A percentile compares a stretch with the other conserved stretches of the same genome.
Evolutionary conservation across 192 early-diverging fungal genomes (phyloP).

Genomic region (Coemansia sp.): DNA sequence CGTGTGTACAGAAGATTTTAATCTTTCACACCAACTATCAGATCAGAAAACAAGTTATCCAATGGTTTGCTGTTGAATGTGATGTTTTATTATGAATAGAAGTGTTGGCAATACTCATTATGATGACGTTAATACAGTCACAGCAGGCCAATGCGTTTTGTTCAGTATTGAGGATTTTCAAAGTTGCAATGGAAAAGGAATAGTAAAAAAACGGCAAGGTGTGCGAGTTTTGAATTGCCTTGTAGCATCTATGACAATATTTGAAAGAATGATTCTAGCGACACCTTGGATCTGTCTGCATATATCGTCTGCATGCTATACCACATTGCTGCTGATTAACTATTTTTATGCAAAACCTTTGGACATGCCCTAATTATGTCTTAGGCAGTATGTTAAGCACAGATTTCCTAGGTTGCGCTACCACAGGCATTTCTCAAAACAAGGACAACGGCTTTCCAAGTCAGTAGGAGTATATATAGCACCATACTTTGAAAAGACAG

Average conservation of each 20-base stretch:
- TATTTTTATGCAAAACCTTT: background rate
- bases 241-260: too few relatives aligned
- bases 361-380: background rate
- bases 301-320: background rate
- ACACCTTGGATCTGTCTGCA: background rate
- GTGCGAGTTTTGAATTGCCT: too few relatives aligned
- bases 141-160: background rate
- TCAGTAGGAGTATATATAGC: background rate
- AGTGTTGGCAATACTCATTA: background rate
- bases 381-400: background rate
- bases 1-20: constrained; percentile 40
- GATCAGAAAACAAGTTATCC: constrained; percentile 30
- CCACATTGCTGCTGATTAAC: background rate
- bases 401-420: background rate
- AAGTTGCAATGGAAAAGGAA: too few relatives aligned
- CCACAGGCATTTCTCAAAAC: background rate
- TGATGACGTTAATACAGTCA: background rate
- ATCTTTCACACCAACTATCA: constrained; percentile 43
- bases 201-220: too few relatives aligned
- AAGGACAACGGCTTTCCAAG: background rate
- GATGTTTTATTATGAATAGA: background rate
- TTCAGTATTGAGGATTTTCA: background rate
- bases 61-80: constrained; percentile 15
- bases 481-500: background rate
- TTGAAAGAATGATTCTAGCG: background rate